Base-by-base conservation (phyloP, 352 stramenopile genomes). In the Phytophthora palmivora region DNA sequence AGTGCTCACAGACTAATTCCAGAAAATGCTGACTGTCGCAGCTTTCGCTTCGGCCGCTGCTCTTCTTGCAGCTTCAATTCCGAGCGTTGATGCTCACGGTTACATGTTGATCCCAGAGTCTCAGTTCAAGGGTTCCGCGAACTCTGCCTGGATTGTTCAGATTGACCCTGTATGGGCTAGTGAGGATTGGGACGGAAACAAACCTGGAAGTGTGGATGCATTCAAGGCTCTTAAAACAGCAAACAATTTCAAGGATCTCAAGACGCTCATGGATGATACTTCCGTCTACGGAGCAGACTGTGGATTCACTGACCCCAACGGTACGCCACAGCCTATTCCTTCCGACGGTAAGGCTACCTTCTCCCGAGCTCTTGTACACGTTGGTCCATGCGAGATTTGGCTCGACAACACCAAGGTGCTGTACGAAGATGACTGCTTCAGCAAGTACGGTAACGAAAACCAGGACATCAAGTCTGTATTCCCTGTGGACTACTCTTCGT, bases 401-500 rank as follows among this genome's bases (percentile, higher is more conserved):
- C 70, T 78, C 6, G 71, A 79, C 33, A 63, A 79, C 52, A 76
- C 47, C 19, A 74, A 57, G 49, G 71, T 77, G 38, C 36, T 79
- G 33, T 50, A 44, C 16, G 48, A 79, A 3, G 63, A 76, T 24
- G 58, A 79, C 36, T 79, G 71, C 50, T 71, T 58, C 49, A 47
- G 43, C 44, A 63, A 55, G 32, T 79, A 74, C 49, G 69, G 69
- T 22, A 72, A 72, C 50, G 50, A 70, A 19, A 63, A 73, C 63
- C 58, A 74, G 33, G 67, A 77, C 42, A 67, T 78, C 50, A 78
- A 78, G 47, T 78, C 69, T 6, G 34, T 74, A 16, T 76, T 79
- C 44, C 71, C 71, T 2, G 57, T 79, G 39, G 71, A 79, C 63
- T 79, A 79, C 28, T 79, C 71, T 22, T 64, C 57, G n/a, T 79